phyloP scores from a whole-genome alignment of 768 basidiomycete genomes.

The Mycena epipterygia region DNA sequence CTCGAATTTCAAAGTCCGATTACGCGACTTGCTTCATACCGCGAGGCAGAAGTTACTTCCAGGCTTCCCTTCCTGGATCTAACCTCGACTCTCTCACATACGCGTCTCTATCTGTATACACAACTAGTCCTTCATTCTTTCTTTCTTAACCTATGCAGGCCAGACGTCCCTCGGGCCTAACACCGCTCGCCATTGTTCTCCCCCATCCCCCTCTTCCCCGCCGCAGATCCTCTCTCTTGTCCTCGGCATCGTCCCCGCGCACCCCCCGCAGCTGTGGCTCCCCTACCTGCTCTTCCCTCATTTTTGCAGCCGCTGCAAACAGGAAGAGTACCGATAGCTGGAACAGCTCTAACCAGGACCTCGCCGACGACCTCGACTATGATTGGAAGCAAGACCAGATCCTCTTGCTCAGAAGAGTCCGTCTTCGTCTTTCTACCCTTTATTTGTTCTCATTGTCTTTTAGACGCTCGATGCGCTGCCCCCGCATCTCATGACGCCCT shows the following conservation, averaged over 20 bases:
- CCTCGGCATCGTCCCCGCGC: slow-evolving; percentile 63
- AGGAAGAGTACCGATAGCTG: slow-evolving; percentile 87
- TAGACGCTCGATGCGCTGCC: slow-evolving; percentile 90
- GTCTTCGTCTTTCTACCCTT: slow-evolving; percentile 33
- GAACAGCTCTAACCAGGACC: slow-evolving; percentile 82
- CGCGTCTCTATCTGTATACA: slow-evolving; percentile 28
- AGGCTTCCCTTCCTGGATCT: slow-evolving; percentile 28
- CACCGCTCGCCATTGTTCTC: slow-evolving; percentile 72
- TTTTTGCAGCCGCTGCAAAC: slow-evolving; percentile 62
- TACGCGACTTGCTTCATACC: background rate
- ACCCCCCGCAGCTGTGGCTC: slow-evolving; percentile 74
- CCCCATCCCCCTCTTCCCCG: slow-evolving; percentile 69
- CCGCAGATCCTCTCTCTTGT: slow-evolving; percentile 65
- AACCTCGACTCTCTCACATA: slow-evolving; percentile 17
- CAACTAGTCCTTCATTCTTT: slow-evolving; percentile 40
- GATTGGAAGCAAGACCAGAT: slow-evolving; percentile 86
- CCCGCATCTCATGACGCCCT: slow-evolving; percentile 87
- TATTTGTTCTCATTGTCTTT: slow-evolving; percentile 20
- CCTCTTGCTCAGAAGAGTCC: slow-evolving; percentile 76
- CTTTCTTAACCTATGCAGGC: slow-evolving; percentile 57
- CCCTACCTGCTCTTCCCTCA: slow-evolving; percentile 64
- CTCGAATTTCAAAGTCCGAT: background rate
- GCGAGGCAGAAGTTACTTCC: slow-evolving; percentile 26
- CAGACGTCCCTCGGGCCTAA: slow-evolving; percentile 64
- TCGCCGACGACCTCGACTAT: slow-evolving; percentile 72